Evolutionary conservation across 2,329 filamentous ascomycete genomes (phyloP).

Genomic region (Thelonectria rubi): DNA sequence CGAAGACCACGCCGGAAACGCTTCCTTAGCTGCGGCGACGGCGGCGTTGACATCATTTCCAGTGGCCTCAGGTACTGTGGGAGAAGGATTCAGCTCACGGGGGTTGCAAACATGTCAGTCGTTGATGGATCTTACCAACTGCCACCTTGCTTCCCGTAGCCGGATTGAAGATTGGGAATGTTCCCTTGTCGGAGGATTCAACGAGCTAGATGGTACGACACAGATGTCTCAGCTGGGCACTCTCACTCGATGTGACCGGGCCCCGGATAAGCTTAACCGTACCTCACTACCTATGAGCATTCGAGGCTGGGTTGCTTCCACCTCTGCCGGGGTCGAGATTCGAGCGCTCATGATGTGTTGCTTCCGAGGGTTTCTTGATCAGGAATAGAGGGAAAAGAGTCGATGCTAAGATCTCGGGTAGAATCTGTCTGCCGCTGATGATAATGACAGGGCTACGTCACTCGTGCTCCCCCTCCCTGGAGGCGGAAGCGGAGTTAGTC

Average conservation of each 20-base stretch:
- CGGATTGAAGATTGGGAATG: constrained; percentile 34
- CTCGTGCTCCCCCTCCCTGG: too few species aligned
- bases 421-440: neutral
- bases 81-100: neutral
- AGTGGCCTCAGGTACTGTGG: constrained; percentile 49
- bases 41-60: constrained; percentile 57
- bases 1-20: constrained; percentile 57
- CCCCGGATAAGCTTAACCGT: neutral
- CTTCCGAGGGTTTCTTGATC: neutral
- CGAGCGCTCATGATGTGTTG: constrained; percentile 1
- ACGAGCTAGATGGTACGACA: constrained; percentile 22
- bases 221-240: neutral
- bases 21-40: constrained; percentile 58
- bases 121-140: constrained; percentile 14
- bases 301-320: constrained; percentile 7
- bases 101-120: neutral
- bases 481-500: neutral
- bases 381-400: neutral
- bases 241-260: neutral
- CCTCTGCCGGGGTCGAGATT: neutral
- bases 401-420: neutral
- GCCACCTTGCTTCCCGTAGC: constrained; percentile 30
- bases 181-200: constrained; percentile 29
- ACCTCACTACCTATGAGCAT: constrained; percentile 35
- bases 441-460: neutral